These are phyloP conservation scores for Solanum hybrid DNA, from an alignment of 305 asterid species.

Conservation along the genomic window DNA sequence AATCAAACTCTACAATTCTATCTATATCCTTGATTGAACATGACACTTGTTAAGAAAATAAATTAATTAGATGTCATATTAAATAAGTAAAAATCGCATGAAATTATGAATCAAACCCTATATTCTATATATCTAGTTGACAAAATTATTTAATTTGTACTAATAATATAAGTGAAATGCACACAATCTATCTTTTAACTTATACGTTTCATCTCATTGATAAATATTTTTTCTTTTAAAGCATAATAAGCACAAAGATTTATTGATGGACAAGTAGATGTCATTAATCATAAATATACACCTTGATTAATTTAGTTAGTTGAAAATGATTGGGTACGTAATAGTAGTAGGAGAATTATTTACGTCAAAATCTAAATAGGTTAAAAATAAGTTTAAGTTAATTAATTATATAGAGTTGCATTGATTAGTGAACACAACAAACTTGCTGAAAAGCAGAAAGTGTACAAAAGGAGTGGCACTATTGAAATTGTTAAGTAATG, in stretches of 20 bases:
- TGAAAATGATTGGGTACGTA: neutral
- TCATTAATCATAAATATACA: neutral
- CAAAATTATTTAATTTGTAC: neutral
- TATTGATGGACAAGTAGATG: neutral
- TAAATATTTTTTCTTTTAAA: neutral
- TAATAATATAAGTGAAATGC: neutral
- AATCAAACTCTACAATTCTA: neutral
- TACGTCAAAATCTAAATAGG: neutral
- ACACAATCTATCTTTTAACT: neutral
- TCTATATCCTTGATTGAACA: neutral
- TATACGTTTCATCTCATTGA: neutral
- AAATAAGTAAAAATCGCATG: neutral
- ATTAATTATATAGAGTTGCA: neutral
- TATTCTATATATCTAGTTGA: neutral
- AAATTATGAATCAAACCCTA: neutral
- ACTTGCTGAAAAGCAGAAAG: neutral
- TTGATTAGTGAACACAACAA: neutral
- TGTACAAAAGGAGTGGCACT: neutral
- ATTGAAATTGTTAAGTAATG: neutral
- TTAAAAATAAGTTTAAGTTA: neutral
- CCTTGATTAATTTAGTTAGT: neutral
- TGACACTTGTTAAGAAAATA: neutral
- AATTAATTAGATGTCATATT: neutral
- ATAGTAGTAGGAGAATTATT: neutral
- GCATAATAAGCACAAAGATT: neutral